Evolutionary conservation across 2,329 filamentous ascomycete species (phyloP).

Genomic region (Colletotrichum truncatum): DNA sequence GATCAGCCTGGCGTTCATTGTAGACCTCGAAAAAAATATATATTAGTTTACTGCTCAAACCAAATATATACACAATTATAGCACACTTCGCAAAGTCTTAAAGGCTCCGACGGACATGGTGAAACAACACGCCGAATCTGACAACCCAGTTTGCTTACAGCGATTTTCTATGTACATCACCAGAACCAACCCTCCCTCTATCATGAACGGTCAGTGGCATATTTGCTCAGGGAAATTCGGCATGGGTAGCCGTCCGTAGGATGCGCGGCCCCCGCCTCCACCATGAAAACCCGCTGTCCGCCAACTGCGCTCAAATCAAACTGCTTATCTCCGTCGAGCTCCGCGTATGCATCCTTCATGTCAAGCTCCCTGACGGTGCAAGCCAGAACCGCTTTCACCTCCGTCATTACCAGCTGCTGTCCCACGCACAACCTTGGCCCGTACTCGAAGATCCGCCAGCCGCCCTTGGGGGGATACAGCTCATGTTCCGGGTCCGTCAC

Average conservation of each 20-base stretch:
- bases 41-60: too few relatives aligned
- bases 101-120: too few relatives aligned
- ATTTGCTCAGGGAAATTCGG: conserved; percentile 12
- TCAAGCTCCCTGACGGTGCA: conserved; percentile 58
- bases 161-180: not conserved
- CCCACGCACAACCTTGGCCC: conserved; percentile 60
- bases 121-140: too few relatives aligned
- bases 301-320: conserved; percentile 16
- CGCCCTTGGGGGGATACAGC: conserved; percentile 40
- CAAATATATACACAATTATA: too few relatives aligned
- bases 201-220: conserved; percentile 5
- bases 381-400: conserved; percentile 56
- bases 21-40: too few relatives aligned
- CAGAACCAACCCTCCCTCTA: too few relatives aligned
- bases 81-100: too few relatives aligned
- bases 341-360: conserved; percentile 17
- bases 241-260: conserved; percentile 28
- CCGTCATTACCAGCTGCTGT: conserved; percentile 53
- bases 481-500: conserved; percentile 20
- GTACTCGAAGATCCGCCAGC: conserved; percentile 60
- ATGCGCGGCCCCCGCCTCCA: conserved; percentile 28
- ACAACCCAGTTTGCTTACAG: too few relatives aligned
- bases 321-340: conserved; percentile 21
- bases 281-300: conserved; percentile 25
- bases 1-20: too few relatives aligned